Conservation (phyloP, 2,329 filamentous ascomycete species). For the Fusarium protoensiforme region DNA sequence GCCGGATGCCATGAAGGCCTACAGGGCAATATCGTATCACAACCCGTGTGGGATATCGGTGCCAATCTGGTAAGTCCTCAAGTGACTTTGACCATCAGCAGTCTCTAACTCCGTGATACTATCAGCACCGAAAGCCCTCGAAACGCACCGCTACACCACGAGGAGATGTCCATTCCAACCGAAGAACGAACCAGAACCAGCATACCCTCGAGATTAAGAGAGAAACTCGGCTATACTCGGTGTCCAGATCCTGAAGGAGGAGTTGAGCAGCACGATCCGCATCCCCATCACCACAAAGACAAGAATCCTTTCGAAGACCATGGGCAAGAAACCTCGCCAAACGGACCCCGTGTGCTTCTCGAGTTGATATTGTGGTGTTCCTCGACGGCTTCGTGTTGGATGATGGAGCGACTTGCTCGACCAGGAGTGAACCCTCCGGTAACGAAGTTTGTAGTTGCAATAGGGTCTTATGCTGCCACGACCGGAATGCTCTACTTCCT, state of each 20-base stretch:
- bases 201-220: background rate
- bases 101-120: background rate
- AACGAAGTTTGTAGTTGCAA: background rate
- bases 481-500: background rate
- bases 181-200: background rate
- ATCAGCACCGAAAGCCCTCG: background rate
- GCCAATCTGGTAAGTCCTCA: background rate
- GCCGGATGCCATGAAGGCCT: background rate
- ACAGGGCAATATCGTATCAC: background rate
- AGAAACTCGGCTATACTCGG: background rate
- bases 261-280: too few relatives aligned
- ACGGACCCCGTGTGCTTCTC: background rate
- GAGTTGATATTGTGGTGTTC: background rate
- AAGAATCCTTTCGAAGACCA: background rate
- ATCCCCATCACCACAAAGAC: background rate
- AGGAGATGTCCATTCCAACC: background rate
- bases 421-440: background rate
- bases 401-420: background rate
- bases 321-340: background rate
- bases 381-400: background rate
- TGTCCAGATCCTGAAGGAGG: background rate
- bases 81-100: background rate
- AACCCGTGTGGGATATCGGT: background rate
- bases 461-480: background rate
- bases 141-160: background rate